Evolutionary conservation across 768 basidiomycete genomes (phyloP), one percentile per base, ranked within the genome.

Genomic region (Pisolithus albus): DNA sequence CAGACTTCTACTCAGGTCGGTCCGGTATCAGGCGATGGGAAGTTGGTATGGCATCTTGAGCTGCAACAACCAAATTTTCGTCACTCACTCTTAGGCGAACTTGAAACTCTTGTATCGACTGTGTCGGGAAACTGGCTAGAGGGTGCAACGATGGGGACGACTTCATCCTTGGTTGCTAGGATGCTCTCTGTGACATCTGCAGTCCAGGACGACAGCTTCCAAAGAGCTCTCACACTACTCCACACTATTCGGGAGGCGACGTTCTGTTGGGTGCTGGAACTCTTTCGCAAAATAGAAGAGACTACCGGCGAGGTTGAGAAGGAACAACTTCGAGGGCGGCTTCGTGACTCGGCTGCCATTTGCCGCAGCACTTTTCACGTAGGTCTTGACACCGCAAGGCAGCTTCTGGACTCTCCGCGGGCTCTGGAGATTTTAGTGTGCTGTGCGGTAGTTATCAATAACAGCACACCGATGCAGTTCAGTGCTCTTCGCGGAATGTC

Each of bases 1-100:
- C 76, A 77, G 48, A 63, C 74, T 23, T 67, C 66, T 0, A 70
- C 65, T 57, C 73, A 77, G 52, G 56, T 71, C 4, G 43, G 43
- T 2, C 43, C 43, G 4, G 16, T 23, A 5, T 45, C 43, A 7
- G 15, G 3, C 9, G 28, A 23, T 16, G 13, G 43, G 26, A 26
- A 45, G n/a, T 15, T 45, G 11, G 4, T 28, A 7, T 45, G 71
- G 68, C 76, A 78, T 56, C 26, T 43, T 3, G 68, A 72, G 19
- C 63, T 75, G 11, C 32, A 43, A 4, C 7, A 57, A 26, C 18
- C 55, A 21, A 37, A 57, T 21, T 77, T 76, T 40, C 62, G 69
- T n/a, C 5, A 15, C 5, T 56, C 55, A 7, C 56, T 76, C 11
- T 51, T 76, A n/a, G 52, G 38, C 9, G 68, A 70, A 47, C 47